A percentile compares a stretch with the other conserved stretches of the same genome.
These are phyloP conservation scores for Fomitopsis pinicola DNA, from an alignment of 1,284 basidiomycete genomes.

Conservation along the genomic window DNA sequence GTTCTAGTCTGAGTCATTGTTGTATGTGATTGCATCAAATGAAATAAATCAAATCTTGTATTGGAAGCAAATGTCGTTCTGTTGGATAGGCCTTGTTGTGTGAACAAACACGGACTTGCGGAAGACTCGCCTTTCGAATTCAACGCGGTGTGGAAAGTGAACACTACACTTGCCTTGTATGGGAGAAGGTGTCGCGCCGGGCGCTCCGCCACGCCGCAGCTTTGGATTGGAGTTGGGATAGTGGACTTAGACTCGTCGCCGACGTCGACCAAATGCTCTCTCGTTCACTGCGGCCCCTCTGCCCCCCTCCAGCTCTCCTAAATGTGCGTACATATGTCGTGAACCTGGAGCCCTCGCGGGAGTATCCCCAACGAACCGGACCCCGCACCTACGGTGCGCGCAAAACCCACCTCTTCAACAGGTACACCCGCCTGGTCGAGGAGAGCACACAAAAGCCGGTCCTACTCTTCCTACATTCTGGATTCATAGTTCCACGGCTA, in stretches of 20 bases:
- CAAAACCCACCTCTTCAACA: conserved; percentile 72
- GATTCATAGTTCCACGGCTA: conserved; percentile 61
- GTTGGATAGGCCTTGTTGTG: too few species aligned
- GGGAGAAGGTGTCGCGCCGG: not conserved
- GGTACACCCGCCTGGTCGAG: conserved; percentile 64
- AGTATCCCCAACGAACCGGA: conserved; percentile 45
- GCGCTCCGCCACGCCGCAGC: not conserved
- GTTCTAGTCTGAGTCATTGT: not conserved
- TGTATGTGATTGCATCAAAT: not conserved
- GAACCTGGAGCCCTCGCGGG: conserved; percentile 50
- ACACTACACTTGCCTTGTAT: conserved; percentile 4
- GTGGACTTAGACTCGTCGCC: not conserved
- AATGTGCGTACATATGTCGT: conserved; percentile 38
- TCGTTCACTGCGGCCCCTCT: conserved; percentile 10
- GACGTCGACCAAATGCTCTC: conserved; percentile 5
- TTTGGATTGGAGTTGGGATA: too few species aligned
- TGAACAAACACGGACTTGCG: too few species aligned
- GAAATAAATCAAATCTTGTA: too few species aligned
- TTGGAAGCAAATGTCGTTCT: too few species aligned
- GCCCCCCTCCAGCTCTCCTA: conserved; percentile 9
- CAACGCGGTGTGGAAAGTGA: not conserved
- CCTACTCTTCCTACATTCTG: conserved; percentile 66
- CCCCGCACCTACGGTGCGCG: conserved; percentile 66
- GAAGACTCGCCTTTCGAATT: not conserved
- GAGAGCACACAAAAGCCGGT: conserved; percentile 51